Percentiles rank a stretch among this genome's conserved stretches.
Evolutionary conservation across 257 asterid species (phyloP).

Genomic region (Primulina eburnea): DNA sequence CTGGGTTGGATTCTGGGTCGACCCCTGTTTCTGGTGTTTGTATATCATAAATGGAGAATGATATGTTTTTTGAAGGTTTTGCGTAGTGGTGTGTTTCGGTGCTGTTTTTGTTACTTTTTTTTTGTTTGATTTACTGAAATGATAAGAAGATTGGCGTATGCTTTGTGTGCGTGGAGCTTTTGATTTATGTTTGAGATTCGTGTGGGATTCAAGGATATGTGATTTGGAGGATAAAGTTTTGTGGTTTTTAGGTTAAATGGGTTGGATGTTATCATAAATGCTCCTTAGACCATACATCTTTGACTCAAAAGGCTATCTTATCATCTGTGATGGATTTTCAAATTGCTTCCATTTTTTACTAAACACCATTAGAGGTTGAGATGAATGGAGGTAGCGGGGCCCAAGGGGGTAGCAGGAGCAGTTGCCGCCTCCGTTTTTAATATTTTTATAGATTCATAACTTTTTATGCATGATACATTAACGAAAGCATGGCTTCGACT

Average conservation of each 20-base stretch:
- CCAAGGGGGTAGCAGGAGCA: background rate
- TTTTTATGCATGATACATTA: background rate
- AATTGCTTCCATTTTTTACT: background rate
- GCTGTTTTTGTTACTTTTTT: background rate
- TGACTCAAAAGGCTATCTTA: background rate
- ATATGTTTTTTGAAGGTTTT: conserved; percentile 1
- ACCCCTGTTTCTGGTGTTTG: background rate
- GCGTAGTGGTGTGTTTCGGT: conserved; percentile 13
- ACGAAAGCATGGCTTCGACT: background rate
- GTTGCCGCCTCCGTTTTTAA: background rate
- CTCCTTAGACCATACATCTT: background rate
- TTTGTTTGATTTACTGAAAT: background rate
- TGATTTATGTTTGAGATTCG: conserved; percentile 15
- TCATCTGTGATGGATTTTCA: background rate
- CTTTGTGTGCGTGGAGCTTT: conserved; percentile 7
- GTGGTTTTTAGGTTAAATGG: background rate
- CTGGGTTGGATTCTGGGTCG: background rate
- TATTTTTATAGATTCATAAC: background rate
- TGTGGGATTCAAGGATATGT: conserved; percentile 8
- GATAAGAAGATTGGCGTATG: conserved; percentile 1
- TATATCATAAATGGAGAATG: background rate
- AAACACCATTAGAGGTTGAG: too few species aligned
- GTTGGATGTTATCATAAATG: background rate
- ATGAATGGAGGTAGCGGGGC: background rate
- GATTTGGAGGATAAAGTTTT: too few species aligned